Base-by-base conservation (phyloP, 2,329 filamentous ascomycete genomes). In the Clonostachys sp. region DNA sequence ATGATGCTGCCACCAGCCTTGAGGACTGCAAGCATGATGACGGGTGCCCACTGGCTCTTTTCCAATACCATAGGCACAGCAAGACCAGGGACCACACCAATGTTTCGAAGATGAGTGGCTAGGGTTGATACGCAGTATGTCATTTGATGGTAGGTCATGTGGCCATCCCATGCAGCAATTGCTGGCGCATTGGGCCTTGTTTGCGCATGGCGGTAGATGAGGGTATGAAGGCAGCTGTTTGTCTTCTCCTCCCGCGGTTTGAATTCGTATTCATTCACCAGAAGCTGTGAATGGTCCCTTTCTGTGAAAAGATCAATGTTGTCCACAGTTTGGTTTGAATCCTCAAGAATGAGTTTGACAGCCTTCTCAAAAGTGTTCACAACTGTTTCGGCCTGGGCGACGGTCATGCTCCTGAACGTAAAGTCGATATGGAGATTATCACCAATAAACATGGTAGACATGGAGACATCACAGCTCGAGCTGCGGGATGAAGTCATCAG, bases 11-110 rank as follows among this genome's bases (percentile, higher is more conserved):
- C 75, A 12, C 76, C 76, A 5, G 75, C 65, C 55, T 87, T 86
- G 41, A 89, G 66, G 2, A 84, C 74, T 1, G 86, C 85, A 17
- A 91, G 71, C 50, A 91, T 84, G 7, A 83, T 77, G 38, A 89
- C 68, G 43, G 89, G 85, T 0, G 87, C 74, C 60, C 86, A 78
- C 13, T 82, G 67, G 17, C 79, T 87, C 65, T 89, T 91, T 41
- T 87, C 81, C 57, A 90, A 73, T 16, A 84, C 77, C 6, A 91
- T 72, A 6, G 82, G 83, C 2, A 91, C 75, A 5, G 86, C 68
- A 8, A 78, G 71, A 10, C 79, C 75, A 1, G 73, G 68, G 0
- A 67, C 62, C 0, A 81, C 70, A 1, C 80, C 80, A 12, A 72
- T 62, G 18, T 72, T 67, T 3, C 73, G 59, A 0, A 89, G 69